Conservation (phyloP, 2,329 filamentous ascomycete genomes). For the Colletotrichum horii region DNA sequence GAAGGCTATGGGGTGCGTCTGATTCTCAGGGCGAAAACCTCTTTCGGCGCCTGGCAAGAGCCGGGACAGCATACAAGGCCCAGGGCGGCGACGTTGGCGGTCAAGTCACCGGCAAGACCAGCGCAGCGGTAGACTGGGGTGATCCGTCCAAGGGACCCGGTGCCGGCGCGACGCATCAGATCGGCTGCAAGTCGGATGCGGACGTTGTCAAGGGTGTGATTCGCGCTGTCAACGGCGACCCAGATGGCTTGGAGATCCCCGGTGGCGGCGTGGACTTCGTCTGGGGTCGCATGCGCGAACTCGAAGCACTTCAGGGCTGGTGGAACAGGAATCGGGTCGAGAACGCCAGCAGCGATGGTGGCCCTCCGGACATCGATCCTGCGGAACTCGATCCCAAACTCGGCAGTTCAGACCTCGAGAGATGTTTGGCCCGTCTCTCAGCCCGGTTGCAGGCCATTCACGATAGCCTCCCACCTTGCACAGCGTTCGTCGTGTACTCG, state of each 20-base stretch:
- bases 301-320: constrained; percentile 71
- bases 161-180: constrained; percentile 58
- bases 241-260: constrained; percentile 60
- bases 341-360: constrained; percentile 34
- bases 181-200: constrained; percentile 64
- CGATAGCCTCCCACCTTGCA: constrained; percentile 66
- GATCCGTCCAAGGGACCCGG: constrained; percentile 69
- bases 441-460: constrained; percentile 61
- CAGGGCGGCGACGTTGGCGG: constrained; percentile 64
- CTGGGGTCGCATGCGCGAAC: constrained; percentile 69
- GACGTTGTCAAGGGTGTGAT: constrained; percentile 61
- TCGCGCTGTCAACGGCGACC: constrained; percentile 64
- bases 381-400: constrained; percentile 30
- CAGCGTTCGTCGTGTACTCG: constrained; percentile 68
- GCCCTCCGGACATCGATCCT: constrained; percentile 34
- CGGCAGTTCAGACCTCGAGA: constrained; percentile 44
- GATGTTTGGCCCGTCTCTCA: constrained; percentile 49
- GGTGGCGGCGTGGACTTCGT: constrained; percentile 70
- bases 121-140: constrained; percentile 89
- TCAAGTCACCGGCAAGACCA: constrained; percentile 62
- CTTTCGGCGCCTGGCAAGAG: constrained; percentile 78
- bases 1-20: constrained; percentile 81
- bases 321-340: constrained; percentile 64
- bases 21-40: constrained; percentile 85
- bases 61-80: constrained; percentile 66